Base-by-base conservation (phyloP, 2,329 filamentous ascomycete genomes). In the Whalleya microplaca region DNA sequence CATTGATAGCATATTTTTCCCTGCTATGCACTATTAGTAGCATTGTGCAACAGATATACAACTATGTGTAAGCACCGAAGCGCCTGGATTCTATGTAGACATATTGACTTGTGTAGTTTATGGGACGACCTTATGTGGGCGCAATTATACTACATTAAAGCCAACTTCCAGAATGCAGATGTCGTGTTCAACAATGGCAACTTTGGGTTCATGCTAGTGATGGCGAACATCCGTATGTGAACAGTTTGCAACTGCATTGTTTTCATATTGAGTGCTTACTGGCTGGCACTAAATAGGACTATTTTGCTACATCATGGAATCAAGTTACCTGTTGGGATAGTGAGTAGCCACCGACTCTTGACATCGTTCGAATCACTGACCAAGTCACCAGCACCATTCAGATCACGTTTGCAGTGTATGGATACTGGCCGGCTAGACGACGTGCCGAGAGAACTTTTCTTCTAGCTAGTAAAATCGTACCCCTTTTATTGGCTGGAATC, bases 181-280 rank as follows among this genome's bases (percentile, higher is more conserved):
- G 64, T 67, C 18, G 53, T 62, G 2, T 67, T 66, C 51, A 62
- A 66, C 8, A 66, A 65, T 57, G 65, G 64, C 10, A 66, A 66
- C 40, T 66, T 66, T 19, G 65, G 65, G 3, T 65, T 67, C 29
- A 63, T 65, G 62, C 49, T 51, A 16, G 55, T 58, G 3, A 43
- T 67, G 9, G 59, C 65, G 10, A 58, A 61, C 19, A 62, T 67
- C 21, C 56, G 64, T 65, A 58, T 27, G 64, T 60, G 18, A 21
- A 21, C 41, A 3, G 21, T n/a, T 14, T 18, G 14, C 16, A 41
- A 8, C 2, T 1, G 14, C 27, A 16, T 2, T 1, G 12, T 16
- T 29, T 37, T 41, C 6, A 37, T 29, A 29, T 37, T 6, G 32
- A 2, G n/a, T 12, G 10, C 43, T 42, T 1, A 21, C 2, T 50